Evolutionary conservation across 192 early-diverging fungal species (phyloP), one percentile per base, ranked within the genome.

Genomic region (Piromyces sp.): DNA sequence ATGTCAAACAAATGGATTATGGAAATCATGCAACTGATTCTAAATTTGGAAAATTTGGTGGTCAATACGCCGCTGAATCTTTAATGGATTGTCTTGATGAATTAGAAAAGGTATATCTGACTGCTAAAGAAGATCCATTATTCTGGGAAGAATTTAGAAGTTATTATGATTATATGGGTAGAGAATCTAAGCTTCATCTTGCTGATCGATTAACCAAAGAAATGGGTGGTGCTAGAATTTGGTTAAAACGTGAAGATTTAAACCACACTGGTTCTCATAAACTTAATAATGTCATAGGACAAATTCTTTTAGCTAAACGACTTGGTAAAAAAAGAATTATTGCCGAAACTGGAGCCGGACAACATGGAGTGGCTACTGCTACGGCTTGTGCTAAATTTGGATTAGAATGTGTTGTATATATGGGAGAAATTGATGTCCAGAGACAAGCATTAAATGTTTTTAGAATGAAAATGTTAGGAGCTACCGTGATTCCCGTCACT

Each of bases 241-340:
- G 94, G 95, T 89, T 99, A 85, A 99, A 99, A 89, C 93, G 97
- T 83, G 97, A 99, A 86, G 97, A 99, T 84, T 89, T 97, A 84
- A 98, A 98, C 88, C 96, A 99, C 87, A 99, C 97, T 40, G 97
- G 97, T 79, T 96, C 96, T 51, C 97, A 99, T 89, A 99, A 98
- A 87, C 95, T 99, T 89, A 99, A 99, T 88, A 99, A 99, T 81
- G 96, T 96, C 17, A 86, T 99, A 40, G 97, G 96, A 36, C 97
- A 99, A 86, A 89, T 95, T 30, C 89, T 99, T 81, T 87, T 99
- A 30, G 97, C 97, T 51, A 95, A 96, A 88, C 92, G 96, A 38
- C 87, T 99, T 40, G 96, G 96, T 84, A 99, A 99, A 89, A 93
- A 90, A 81, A 91, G 96, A 83, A 98, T 98, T 81, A 99, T 99